Base-by-base conservation (phyloP, 1,139 yeast genomes). In the Eremothecium gossypii region DNA sequence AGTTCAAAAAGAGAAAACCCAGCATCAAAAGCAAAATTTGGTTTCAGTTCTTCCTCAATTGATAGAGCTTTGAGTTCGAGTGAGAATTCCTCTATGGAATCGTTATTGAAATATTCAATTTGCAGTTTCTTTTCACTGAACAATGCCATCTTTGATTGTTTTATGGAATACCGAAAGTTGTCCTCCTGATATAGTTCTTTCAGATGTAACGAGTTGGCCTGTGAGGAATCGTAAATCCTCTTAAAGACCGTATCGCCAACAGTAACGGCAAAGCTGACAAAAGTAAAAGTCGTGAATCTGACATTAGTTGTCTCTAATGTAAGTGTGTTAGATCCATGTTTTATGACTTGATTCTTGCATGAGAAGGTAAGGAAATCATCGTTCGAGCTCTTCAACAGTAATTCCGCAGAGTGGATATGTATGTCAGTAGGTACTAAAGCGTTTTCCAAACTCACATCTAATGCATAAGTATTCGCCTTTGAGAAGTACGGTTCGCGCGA, bases 201-300 rank as follows among this genome's bases (percentile, higher is more conserved):
- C 45, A 2, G 13, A 23, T 6, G 7, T 34, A 34, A 23, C 3
- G 37, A n/a, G 17, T 30, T 28, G 6, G 43, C 29, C 1, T 42
- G 37, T 4, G 47, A 42, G 4, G 45, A 38, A 8, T 40, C 39
- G 32, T 53, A 57, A 30, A 53, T 52, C 36, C 55, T 49, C 2
- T 51, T 43, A 23, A 61, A 58, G 7, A 45, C 47, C 1, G 61
- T 57, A 12, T 44, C 49, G 2, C 55, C 57, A n/a, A 57, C 45
- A 8, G 38, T 44, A 17, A 57, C 40, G 33, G 55, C 62, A 9
- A 57, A 29, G 7, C 54, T 45, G 2, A 48, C 39, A 0, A 55
- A 43, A 7, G 43, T 48, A 41, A 56, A 59, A n/a, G 43, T 37
- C 3, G 60, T 62, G 46, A 45, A 60, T 2, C 26, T 29, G 7